phyloP scores from a whole-genome alignment of 192 early-diverging fungal genomes.

The Spizellomyces punctatus region DNA sequence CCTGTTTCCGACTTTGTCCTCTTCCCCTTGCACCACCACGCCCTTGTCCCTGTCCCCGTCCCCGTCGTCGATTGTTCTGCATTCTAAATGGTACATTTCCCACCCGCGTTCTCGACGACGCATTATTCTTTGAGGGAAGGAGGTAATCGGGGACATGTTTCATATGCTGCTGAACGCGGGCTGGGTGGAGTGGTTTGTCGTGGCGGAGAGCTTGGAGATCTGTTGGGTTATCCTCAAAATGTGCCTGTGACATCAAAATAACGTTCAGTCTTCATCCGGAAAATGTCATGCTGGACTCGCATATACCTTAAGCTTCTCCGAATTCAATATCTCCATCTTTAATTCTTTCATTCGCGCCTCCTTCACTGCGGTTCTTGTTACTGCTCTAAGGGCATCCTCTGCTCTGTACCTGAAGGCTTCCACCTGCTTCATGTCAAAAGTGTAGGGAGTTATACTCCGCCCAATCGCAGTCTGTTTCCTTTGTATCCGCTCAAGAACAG shows the following conservation, averaged over 20 bases:
- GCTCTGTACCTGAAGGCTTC: conserved; percentile 91
- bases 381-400: conserved; percentile 79
- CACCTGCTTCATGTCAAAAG: conserved; percentile 87
- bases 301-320: conserved; percentile 84
- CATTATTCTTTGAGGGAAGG: conserved; percentile 69
- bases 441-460: conserved; percentile 71
- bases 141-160: conserved; percentile 93
- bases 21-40: conserved; percentile 17
- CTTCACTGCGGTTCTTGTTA: conserved; percentile 75
- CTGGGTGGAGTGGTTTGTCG: conserved; percentile 85
- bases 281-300: background rate
- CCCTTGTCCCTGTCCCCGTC: conserved; percentile 27
- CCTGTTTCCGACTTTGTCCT: conserved; percentile 22
- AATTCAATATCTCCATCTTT: conserved; percentile 92
- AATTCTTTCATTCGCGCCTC: conserved; percentile 96
- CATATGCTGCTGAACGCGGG: conserved; percentile 83
- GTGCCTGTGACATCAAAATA: conserved; percentile 45
- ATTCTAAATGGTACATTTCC: conserved; percentile 40
- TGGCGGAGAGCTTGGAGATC: conserved; percentile 91
- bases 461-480: conserved; percentile 62
- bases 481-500: conserved; percentile 73
- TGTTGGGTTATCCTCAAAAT: conserved; percentile 96
- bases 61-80: conserved; percentile 17
- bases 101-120: conserved; percentile 3
- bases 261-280: background rate